Conservation (phyloP, 2,329 filamentous ascomycete genomes). For the Thielaviopsis cerberus region DNA sequence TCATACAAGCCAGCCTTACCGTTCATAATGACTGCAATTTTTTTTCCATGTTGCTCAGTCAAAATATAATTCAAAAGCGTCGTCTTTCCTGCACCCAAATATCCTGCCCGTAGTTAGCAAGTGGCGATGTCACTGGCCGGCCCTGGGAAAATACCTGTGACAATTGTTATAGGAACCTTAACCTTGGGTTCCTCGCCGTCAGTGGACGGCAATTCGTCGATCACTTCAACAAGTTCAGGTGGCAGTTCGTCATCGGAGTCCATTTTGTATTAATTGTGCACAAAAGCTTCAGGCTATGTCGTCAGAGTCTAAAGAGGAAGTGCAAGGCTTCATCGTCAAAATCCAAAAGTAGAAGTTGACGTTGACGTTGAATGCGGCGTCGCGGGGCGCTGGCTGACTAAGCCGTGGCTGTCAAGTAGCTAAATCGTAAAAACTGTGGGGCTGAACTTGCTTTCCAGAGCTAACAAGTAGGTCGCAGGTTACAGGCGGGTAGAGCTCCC, state of each 20-base stretch:
- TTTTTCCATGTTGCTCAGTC: constrained; percentile 88
- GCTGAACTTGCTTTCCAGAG: background rate
- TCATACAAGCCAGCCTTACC: constrained; percentile 25
- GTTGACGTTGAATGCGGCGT: background rate
- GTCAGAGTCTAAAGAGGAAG: background rate
- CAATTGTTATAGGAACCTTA: constrained; percentile 70
- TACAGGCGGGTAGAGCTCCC: background rate
- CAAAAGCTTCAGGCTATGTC: background rate
- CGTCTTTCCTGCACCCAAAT: constrained; percentile 88
- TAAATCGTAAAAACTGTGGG: background rate
- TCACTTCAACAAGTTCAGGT: constrained; percentile 39
- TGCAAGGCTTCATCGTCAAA: background rate
- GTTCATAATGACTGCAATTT: constrained; percentile 94
- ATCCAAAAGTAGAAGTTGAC: background rate
- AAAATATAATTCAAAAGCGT: constrained; percentile 91
- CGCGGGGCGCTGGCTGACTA: background rate
- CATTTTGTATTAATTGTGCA: constrained; percentile 30
- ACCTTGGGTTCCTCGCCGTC: constrained; percentile 30
- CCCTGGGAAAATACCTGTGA: constrained; percentile 39
- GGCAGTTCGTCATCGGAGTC: constrained; percentile 48
- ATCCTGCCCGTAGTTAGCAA: constrained; percentile 37
- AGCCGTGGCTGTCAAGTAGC: background rate
- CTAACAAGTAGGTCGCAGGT: background rate
- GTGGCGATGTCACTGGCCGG: background rate
- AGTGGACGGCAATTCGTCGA: constrained; percentile 18